Evolutionary conservation across 768 basidiomycete species (phyloP), one percentile per base, ranked within the genome.

Genomic region (Termitomyces sp.): DNA sequence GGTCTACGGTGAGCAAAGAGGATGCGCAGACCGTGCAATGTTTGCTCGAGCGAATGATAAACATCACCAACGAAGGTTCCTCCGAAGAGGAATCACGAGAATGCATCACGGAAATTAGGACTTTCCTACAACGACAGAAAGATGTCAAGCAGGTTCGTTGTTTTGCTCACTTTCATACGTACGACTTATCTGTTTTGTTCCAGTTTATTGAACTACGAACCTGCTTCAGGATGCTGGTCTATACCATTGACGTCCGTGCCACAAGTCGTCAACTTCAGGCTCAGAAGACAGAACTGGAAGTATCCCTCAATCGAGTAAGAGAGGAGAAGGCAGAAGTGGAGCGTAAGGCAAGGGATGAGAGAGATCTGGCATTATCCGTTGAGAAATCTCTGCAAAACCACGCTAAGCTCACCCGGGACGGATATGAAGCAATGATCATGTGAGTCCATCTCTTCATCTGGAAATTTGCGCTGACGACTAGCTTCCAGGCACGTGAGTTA

Each of bases 301-400:
- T 62, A 32, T 70, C 77, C 56, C 61, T 73, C 32, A 54, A 20
- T 65, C 66, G 18, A 70, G 73, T 24, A 60, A 73, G 57, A 59
- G 61, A 58, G 10, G 76, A 80, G 64, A 73, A 73, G 58, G 67
- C 62, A 18, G 73, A 72, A 12, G 64, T 75, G 32, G 65, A 70
- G 44, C 65, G 61, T 45, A 76, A 75, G 65, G 71, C 78, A 44
- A 72, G 72, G 26, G 76, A 78, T 48, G 86, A 85, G 66, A 78
- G 73, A 61, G 79, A 85, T 24, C 75, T 75, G 3, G 78, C 83
- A 8, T 67, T 80, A 44, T 75, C 72, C 10, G 74, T 80, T 36
- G 83, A 86, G 73, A 77, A 68, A 56, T 80, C 71, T 63, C 72
- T 88, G 61, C 75, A 80, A 60, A 78, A 81, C 32, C 81, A 82